Percentiles rank a stretch among this genome's conserved stretches.
These are phyloP conservation scores for Cystobasidium sp. DNA, from an alignment of 1,284 basidiomycete species.

Conservation along the genomic window DNA sequence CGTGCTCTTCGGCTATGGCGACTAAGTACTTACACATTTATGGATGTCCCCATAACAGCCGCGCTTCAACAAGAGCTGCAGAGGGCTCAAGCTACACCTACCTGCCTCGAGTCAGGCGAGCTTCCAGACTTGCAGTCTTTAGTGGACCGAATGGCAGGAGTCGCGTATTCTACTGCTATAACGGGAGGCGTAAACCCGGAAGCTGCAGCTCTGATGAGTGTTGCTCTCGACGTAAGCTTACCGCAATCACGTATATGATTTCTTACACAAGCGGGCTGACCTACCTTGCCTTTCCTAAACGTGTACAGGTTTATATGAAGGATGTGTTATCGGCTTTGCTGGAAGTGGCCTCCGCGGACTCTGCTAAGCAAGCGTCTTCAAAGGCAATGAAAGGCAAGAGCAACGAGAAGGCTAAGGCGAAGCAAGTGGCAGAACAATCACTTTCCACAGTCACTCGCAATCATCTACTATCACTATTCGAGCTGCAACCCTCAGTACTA, in stretches of 20 bases:
- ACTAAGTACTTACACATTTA: not conserved
- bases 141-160: constrained; percentile 57
- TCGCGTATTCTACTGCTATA: constrained; percentile 57
- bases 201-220: constrained; percentile 55
- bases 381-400: not conserved
- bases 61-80: constrained; percentile 51
- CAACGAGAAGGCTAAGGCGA: constrained; percentile 26
- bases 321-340: constrained; percentile 26
- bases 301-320: constrained; percentile 34
- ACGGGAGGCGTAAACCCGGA: constrained; percentile 55
- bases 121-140: constrained; percentile 57
- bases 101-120: constrained; percentile 57
- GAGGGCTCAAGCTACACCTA: constrained; percentile 46
- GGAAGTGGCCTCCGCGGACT: constrained; percentile 12
- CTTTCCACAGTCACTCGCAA: constrained; percentile 10
- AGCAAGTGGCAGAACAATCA: constrained; percentile 6
- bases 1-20: not conserved
- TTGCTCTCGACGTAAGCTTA: constrained; percentile 54
- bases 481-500: constrained; percentile 20
- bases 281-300: not conserved
- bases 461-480: constrained; percentile 26
- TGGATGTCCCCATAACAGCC: constrained; percentile 10
- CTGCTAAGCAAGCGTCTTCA: not conserved
- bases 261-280: not conserved
- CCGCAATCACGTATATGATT: not conserved